Percentiles rank a stretch among this genome's conserved stretches.
Evolutionary conservation across 352 stramenopile species (phyloP).

Genomic region (Globisporangium carolinianum): DNA sequence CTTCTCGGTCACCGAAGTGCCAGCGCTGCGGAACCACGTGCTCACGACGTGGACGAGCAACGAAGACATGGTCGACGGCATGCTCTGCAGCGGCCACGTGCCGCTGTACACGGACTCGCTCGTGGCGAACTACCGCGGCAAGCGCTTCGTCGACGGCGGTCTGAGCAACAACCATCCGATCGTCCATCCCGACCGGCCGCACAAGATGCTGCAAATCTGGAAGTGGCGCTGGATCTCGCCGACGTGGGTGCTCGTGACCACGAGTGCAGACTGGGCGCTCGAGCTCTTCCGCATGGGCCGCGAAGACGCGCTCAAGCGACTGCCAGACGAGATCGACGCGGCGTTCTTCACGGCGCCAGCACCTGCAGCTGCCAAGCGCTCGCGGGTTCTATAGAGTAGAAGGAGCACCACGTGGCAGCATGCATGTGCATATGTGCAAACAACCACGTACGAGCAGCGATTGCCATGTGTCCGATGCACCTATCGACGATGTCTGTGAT

Average conservation of each 20-base stretch:
- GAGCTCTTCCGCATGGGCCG: constrained; percentile 74
- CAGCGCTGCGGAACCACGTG: constrained; percentile 58
- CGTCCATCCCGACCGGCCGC: constrained; percentile 35
- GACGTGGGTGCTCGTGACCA: constrained; percentile 73
- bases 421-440: neutral
- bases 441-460: too few relatives aligned
- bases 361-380: constrained; percentile 2
- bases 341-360: constrained; percentile 10
- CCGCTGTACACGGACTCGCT: constrained; percentile 70
- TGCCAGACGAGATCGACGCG: constrained; percentile 50
- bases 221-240: constrained; percentile 77
- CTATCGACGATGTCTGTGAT: too few relatives aligned
- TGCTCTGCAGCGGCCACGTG: constrained; percentile 69
- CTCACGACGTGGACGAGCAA: constrained; percentile 67
- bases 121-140: constrained; percentile 53
- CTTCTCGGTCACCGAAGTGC: constrained; percentile 72
- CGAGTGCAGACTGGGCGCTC: constrained; percentile 63
- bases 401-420: neutral
- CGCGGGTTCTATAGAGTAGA: neutral
- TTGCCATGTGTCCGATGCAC: too few relatives aligned
- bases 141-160: constrained; percentile 65
- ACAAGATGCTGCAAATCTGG: constrained; percentile 82
- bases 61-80: constrained; percentile 79
- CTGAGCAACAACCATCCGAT: constrained; percentile 69
- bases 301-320: constrained; percentile 56